These are phyloP conservation scores for Arthrinium phaeospermum DNA, from an alignment of 2,329 filamentous ascomycete species.

Conservation along the genomic window DNA sequence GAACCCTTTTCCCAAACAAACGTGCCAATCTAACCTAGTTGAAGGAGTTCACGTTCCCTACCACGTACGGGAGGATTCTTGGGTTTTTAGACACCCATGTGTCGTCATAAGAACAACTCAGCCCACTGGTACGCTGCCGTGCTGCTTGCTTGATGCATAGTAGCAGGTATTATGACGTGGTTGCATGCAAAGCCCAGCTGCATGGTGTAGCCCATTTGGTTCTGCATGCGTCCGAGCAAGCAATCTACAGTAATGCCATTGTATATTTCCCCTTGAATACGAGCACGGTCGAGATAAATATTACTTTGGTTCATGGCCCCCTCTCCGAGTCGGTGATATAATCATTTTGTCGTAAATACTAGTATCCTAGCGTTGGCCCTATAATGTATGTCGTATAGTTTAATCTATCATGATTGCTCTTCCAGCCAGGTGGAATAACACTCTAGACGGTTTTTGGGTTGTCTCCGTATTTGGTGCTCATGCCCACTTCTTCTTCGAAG, in stretches of 20 bases:
- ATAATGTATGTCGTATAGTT: neutral
- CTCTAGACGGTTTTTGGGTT: neutral
- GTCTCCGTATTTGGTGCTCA: constrained; percentile 31
- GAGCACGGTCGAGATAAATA: neutral
- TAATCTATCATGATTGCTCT: neutral
- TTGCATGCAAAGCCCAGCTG: neutral
- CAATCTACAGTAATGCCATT: neutral
- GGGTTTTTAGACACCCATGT: constrained; percentile 41
- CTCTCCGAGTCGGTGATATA: neutral
- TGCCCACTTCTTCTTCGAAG: constrained; percentile 45
- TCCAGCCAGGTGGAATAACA: neutral
- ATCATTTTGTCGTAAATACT: neutral
- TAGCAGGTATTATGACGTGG: neutral
- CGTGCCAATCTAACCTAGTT: neutral
- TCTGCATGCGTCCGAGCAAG: neutral
- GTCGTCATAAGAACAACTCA: too few relatives aligned
- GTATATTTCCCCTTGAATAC: neutral
- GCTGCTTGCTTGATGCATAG: neutral
- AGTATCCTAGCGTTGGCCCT: neutral
- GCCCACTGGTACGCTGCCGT: neutral
- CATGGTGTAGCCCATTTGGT: neutral
- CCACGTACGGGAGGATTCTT: constrained; percentile 43
- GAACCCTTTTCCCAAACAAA: neutral
- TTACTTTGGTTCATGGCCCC: neutral
- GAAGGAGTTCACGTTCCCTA: constrained; percentile 36